Evolutionary conservation across 192 early-diverging fungal genomes (phyloP), one percentile per base, ranked within the genome.

Genomic region (Coemansia sp.): DNA sequence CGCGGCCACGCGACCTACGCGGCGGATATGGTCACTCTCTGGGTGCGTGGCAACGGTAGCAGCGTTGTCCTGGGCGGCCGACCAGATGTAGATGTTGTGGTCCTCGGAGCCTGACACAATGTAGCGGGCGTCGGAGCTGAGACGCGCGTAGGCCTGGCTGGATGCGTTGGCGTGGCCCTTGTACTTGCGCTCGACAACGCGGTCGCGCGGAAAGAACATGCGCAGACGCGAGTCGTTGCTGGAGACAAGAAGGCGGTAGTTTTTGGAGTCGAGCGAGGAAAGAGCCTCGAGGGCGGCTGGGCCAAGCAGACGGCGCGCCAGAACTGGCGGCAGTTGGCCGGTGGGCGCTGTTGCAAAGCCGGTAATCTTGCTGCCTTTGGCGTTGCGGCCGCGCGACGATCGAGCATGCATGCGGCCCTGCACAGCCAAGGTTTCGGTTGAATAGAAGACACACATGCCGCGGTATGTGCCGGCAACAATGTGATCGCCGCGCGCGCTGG

Each of bases 101-200:
- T 95, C 90, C 65, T 97, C 95, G 13, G 90, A 92, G 5, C 92
- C 92, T 61, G 87, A 90, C 40, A 97, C 86, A 38, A 95, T 91
- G 67, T 88, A 94, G 63, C 84, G 70, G 20, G 90, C 91, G 73
- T 94, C 90, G 54, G 88, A 85, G 42, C 90, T 91, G 53, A 91
- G 90, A 0, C 88, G 86, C 22, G 95, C 93, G 57, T 84, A 84
- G n/a, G 92, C 88, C 77, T 90, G 88, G 67, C 88, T 87, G 25
- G 81, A 84, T 13, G 79, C 76, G 53, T 92, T 91, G 39, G 90
- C 90, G 11, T 87, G 77, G 37, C 95, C 95, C 71, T 89, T 90
- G 75, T 92, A 95, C 75, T 93, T 92, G 61, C 87, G 86, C 25
- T 88, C 81, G n/a, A 94, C 81, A 25, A 85, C 81, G 56, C 92